phyloP scores from a whole-genome alignment of 176 grass and related monocot genomes.

The Tillandsia fasciculata region DNA sequence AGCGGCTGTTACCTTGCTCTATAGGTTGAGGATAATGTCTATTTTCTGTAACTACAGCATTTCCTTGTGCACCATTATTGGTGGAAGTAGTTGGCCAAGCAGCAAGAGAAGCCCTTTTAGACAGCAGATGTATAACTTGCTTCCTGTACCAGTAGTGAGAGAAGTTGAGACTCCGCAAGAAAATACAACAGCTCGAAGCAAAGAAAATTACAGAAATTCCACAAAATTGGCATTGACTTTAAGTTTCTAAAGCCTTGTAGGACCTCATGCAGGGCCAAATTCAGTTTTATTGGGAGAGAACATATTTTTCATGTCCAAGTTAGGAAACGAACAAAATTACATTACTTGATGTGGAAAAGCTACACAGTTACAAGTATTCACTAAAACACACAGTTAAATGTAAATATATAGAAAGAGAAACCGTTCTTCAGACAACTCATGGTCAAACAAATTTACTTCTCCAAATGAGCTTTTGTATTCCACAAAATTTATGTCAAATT shows the following conservation, averaged over 20 bases:
- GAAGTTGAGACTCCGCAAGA: background rate
- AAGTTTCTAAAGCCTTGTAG: background rate
- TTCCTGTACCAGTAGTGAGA: constrained; percentile 45
- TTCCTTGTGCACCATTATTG: constrained; percentile 24
- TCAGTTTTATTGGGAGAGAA: background rate
- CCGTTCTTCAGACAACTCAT: too few relatives aligned
- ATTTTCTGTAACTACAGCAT: constrained; percentile 25
- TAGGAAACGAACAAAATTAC: background rate
- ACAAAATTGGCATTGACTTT: background rate
- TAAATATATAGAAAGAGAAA: too few relatives aligned
- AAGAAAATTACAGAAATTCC: background rate
- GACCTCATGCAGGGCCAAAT: background rate
- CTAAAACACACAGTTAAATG: too few relatives aligned
- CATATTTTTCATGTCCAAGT: background rate
- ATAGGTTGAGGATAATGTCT: constrained; percentile 32
- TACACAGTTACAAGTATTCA: too few relatives aligned
- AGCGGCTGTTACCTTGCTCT: constrained; percentile 32
- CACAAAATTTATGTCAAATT: too few relatives aligned
- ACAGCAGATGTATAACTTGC: constrained; percentile 45
- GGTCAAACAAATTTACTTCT: too few relatives aligned
- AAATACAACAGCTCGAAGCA: constrained; percentile 6
- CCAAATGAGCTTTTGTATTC: too few relatives aligned
- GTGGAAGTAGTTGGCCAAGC: constrained; percentile 49
- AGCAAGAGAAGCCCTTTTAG: constrained; percentile 51
- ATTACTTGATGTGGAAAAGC: too few relatives aligned